Base-by-base conservation (phyloP, 1,284 basidiomycete species). In the Agaricales sp. region DNA sequence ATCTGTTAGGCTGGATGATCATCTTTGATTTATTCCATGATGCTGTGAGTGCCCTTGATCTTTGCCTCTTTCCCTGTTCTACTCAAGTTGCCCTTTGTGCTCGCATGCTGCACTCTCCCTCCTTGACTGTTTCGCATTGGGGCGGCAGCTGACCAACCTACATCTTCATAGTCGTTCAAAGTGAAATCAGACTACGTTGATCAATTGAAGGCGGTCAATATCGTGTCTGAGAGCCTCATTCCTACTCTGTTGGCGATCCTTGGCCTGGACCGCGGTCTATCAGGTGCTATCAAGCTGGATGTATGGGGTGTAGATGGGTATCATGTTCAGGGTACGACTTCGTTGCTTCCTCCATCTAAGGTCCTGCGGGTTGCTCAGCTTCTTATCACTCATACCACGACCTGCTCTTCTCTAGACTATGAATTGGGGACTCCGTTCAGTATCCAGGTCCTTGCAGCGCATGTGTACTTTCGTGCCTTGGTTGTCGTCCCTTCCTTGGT, bases 1-100 rank as follows among this genome's bases (percentile, higher is more conserved):
- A 82, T 58, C 68, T 98, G n/a, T 71, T 98, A 2, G 77, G 77
- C 4, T 99, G 95, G 95, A 88, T 97, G 78, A 69, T 92, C 3
- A 61, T 87, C 0, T 86, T 98, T 55, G 89, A 95, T 59, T 75
- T 91, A 51, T 98, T 99, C 64, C 71, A 75, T 25, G 80, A 89
- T 61, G 87, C 92, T 6, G 92, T 94, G 60, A 56, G 87, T 70
- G 23, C 4, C 6, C 24, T 25, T 41, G 20, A 43, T 11, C 14
- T 23, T 43, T 19, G 16, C 50, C 4, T 1, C 22, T 22, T 23
- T 12, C 25, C 2, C 13, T 6, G 14, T 39, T 25, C 2, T 30
- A 14, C 49, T 26, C 26, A 59, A 51, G n/a, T n/a, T n/a, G n/a
- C n/a, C n/a, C n/a, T n/a, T n/a, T n/a, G n/a, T n/a, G n/a, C n/a